Base-by-base conservation (phyloP, 164 flowering plant genomes). In the Echeveria elegans region DNA sequence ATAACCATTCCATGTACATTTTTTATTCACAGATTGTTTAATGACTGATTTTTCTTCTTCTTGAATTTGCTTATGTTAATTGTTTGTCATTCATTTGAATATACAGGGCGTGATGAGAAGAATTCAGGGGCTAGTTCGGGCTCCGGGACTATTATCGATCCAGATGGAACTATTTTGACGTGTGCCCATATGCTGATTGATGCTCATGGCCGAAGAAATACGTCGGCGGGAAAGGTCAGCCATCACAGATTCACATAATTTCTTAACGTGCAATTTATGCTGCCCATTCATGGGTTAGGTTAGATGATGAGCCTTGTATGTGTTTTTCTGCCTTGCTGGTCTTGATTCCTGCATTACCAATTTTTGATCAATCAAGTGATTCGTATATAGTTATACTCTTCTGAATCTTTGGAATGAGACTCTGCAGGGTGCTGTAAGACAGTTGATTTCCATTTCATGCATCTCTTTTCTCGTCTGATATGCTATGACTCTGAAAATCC, bases 151-250 rank as follows among this genome's bases (percentile, higher is more conserved):
- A 62, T 62, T 15, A 62, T 62, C 6, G 24, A 62, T 30, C 21
- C 65, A 31, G 65, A 62, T 62, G 65, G 65, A 31, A 62, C 65
- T 23, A 62, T 62, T 36, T 62, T 62, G 21, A 62, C 65, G 14
- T 62, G 65, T 32, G 65, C 65, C 32, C 65, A 62, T 62, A 38
- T 62, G 2, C 24, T 62, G 37, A 23, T 36, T n/a, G 65, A 62
- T 36, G 24, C 24, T 62, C 65, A 36, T 62, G 65, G 65, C 40
- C 37, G 65, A 21, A 18, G 40, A 36, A 30, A 31, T 62, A 62
- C 65, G 5, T 62, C 65, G 11, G 23, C 37, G 1, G 65, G 65
- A 62, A 62, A 62, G 65, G 65, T 62, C 24, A 62, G 40, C 40
- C 2, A 16, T 62, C 12, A 16, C 37, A 19, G 37, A 18, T n/a